Percentiles rank a stretch among this genome's conserved stretches.
Evolutionary conservation across 225 moss, liverwort and hornwort species (phyloP).

Genomic region (Straminergon stramineum): DNA sequence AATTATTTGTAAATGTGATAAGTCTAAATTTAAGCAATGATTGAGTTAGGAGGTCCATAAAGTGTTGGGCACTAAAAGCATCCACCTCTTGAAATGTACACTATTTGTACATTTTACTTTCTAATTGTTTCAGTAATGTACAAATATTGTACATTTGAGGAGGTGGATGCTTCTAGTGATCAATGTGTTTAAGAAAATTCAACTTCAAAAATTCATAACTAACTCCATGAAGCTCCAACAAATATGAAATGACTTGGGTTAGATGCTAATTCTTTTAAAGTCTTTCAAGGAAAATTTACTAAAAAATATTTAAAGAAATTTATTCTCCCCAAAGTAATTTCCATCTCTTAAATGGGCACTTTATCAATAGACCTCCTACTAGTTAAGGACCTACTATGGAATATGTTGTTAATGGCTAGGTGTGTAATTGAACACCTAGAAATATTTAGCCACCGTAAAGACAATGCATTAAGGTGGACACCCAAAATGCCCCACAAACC

Average conservation of each 20-base stretch:
- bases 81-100: not conserved
- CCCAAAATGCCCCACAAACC: no score
- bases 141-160: not conserved
- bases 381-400: no score
- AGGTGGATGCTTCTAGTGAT: accelerated
- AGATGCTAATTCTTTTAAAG: no score
- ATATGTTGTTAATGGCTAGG: not conserved
- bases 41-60: not conserved
- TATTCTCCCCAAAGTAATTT: no score
- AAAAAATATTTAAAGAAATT: no score
- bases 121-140: no score
- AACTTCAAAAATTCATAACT: not conserved
- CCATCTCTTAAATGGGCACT: no score
- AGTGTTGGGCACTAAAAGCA: accelerated
- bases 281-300: no score
- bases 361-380: no score
- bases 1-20: not conserved
- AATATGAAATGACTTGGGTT: not conserved
- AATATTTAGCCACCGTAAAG: not conserved
- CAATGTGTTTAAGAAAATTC: accelerated
- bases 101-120: not conserved
- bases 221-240: not conserved
- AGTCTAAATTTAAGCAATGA: not conserved
- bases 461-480: no score
- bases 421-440: not conserved